These are phyloP conservation scores for Centrapalus pauciflorus DNA, from an alignment of 129 eudicot species.

Conservation along the genomic window DNA sequence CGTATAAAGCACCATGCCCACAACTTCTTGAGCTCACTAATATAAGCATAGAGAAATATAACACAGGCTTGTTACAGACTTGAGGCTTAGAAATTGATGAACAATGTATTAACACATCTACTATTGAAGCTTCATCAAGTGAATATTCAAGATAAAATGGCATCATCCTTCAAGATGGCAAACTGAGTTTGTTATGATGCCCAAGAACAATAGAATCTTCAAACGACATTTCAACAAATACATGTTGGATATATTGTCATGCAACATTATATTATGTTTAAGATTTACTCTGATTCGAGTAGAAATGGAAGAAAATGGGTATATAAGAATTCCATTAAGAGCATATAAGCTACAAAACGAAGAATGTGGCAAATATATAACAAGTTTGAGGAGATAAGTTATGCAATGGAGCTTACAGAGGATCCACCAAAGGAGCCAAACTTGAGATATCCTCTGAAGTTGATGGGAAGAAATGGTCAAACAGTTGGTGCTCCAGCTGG, in stretches of 20 bases:
- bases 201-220: no score
- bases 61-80: background rate
- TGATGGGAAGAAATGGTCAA: slow-evolving; percentile 90
- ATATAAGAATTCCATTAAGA: background rate
- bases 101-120: background rate
- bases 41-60: background rate
- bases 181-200: background rate
- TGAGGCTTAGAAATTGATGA: background rate
- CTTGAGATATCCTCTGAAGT: slow-evolving; percentile 91
- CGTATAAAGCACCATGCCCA: background rate
- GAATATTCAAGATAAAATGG: slow-evolving; percentile 2
- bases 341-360: background rate
- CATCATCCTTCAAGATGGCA: background rate
- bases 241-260: background rate
- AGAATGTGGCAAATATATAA: background rate
- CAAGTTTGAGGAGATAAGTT: slow-evolving; percentile 13
- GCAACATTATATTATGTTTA: background rate
- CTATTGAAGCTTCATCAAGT: background rate
- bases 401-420: slow-evolving; percentile 54
- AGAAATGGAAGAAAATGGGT: background rate
- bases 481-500: slow-evolving; percentile 94
- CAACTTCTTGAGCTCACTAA: background rate
- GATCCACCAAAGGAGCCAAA: slow-evolving; percentile 90
- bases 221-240: background rate
- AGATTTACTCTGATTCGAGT: background rate